Percentiles rank a stretch among this genome's conserved stretches.
These are phyloP conservation scores for Apiospora saccharicola DNA, from an alignment of 2,329 filamentous ascomycete genomes.

Conservation along the genomic window DNA sequence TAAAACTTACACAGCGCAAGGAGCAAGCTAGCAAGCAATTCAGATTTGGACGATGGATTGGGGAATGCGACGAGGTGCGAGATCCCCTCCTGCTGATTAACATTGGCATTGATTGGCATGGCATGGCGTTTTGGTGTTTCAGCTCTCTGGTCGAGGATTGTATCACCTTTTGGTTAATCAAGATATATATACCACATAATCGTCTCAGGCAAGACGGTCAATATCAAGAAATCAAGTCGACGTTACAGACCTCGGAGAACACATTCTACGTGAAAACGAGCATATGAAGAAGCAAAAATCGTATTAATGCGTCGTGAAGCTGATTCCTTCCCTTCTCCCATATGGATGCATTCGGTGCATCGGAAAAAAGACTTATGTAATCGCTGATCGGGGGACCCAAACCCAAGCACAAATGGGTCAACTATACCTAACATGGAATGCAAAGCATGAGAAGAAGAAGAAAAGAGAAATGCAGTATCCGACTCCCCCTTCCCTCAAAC, in stretches of 20 bases:
- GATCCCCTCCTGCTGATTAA: not conserved
- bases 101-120: conserved; percentile 15
- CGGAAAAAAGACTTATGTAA: not conserved
- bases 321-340: not conserved
- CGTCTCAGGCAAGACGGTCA: not conserved
- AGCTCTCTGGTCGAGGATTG: no score
- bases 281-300: not conserved
- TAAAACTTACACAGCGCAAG: not conserved
- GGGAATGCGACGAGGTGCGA: not conserved
- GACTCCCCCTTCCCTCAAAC: not conserved
- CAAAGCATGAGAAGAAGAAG: not conserved
- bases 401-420: not conserved
- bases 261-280: not conserved
- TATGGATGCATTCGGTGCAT: not conserved
- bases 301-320: conserved; percentile 4
- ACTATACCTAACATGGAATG: conserved; percentile 18
- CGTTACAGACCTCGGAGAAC: not conserved
- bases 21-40: not conserved
- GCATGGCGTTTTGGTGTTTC: conserved; percentile 21
- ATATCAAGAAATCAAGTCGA: not conserved
- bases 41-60: not conserved
- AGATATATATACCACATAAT: not conserved
- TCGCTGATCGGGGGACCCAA: not conserved
- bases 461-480: not conserved
- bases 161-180: not conserved